These are phyloP conservation scores for Globisporangium apiculatum DNA, from an alignment of 352 stramenopile genomes.

Conservation along the genomic window DNA sequence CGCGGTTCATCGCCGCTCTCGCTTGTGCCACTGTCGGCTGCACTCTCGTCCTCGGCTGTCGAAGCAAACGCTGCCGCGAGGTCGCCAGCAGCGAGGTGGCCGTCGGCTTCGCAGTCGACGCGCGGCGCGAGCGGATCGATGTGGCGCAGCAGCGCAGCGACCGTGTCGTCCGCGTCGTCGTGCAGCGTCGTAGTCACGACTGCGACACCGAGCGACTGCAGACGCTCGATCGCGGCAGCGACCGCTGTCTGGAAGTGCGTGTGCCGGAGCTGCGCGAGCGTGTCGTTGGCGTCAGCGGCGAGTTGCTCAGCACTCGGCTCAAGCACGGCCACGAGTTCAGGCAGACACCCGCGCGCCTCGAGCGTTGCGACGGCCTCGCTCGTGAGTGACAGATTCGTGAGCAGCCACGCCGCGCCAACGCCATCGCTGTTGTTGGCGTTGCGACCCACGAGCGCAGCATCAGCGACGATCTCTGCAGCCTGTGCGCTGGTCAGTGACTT, in stretches of 20 bases:
- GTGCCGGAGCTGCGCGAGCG: constrained; percentile 13
- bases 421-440: neutral
- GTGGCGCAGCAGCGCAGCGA: constrained; percentile 21
- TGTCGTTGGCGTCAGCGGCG: constrained; percentile 4
- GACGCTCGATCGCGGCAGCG: constrained; percentile 10
- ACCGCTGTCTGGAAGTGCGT: constrained; percentile 25
- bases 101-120: constrained; percentile 35
- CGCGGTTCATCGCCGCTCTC: neutral
- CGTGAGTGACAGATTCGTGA: constrained; percentile 41
- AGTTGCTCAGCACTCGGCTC: constrained; percentile 19
- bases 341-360: constrained; percentile 33
- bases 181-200: constrained; percentile 10
- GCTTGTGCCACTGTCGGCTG: neutral
- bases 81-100: constrained; percentile 22
- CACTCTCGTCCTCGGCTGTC: constrained; percentile 14
- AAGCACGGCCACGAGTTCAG: constrained; percentile 42
- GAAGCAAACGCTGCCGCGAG: constrained; percentile 21
- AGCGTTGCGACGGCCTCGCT: constrained; percentile 26
- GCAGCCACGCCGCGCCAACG: constrained; percentile 24
- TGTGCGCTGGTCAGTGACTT: constrained; percentile 18
- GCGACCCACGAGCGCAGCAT: constrained; percentile 12
- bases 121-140: constrained; percentile 36
- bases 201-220: constrained; percentile 2
- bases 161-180: constrained; percentile 16
- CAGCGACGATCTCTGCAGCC: constrained; percentile 18